A percentile compares a stretch with the other conserved stretches of the same genome.
phyloP scores from a whole-genome alignment of 208 protist genomes.

The Hexamita inflata region DNA sequence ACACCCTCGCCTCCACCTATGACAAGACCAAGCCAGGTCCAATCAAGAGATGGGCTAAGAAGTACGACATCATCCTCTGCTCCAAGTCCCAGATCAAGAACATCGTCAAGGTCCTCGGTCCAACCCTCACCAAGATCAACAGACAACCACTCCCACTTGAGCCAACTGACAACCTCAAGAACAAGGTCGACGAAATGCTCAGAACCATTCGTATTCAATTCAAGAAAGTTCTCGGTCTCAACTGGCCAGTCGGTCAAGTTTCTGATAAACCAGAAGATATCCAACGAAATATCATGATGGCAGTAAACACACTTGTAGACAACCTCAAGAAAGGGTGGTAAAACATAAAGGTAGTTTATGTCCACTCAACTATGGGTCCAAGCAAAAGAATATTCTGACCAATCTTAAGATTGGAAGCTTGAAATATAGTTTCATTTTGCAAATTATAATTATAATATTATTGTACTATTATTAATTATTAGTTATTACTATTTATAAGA shows the following conservation, averaged over 20 bases:
- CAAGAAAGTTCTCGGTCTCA: constrained; percentile 94
- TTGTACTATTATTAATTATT: too few species aligned
- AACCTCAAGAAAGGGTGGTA: constrained; percentile 99
- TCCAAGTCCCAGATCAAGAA: constrained; percentile 87
- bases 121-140: constrained; percentile 92
- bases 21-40: constrained; percentile 98
- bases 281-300: constrained; percentile 73
- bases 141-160: constrained; percentile 90
- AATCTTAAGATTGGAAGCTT: too few species aligned
- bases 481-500: too few species aligned
- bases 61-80: constrained; percentile 91
- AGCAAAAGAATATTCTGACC: constrained; percentile 89
- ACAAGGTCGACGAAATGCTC: constrained; percentile 77
- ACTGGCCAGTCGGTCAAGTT: constrained; percentile 82
- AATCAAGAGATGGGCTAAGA: constrained; percentile 86
- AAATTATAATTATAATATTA: too few species aligned
- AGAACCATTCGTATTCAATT: constrained; percentile 92
- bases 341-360: constrained; percentile 92
- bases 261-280: constrained; percentile 79
- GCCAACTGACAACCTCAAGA: constrained; percentile 66
- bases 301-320: constrained; percentile 95
- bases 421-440: too few species aligned
- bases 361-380: constrained; percentile 96
- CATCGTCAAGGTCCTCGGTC: constrained; percentile 77
- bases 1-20: constrained; percentile 94